phyloP scores from a whole-genome alignment of 2,329 filamentous ascomycete genomes.

The Daldinia sp. region DNA sequence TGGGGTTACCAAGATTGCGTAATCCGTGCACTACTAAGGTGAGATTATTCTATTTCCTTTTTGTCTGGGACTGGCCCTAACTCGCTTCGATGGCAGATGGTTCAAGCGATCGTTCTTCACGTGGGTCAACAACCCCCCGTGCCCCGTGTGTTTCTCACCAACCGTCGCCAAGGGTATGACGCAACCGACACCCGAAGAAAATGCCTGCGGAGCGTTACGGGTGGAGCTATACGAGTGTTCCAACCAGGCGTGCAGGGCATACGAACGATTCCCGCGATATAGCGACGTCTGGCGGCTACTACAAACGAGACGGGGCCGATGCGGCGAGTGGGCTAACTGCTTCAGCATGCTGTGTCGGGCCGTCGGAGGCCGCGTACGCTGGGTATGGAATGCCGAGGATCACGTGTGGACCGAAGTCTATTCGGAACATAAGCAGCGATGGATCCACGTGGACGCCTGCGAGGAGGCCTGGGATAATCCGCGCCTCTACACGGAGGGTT shows the following conservation, averaged over 20 bases:
- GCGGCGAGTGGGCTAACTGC: slow-evolving; percentile 97
- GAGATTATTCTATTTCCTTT: slow-evolving; percentile 46
- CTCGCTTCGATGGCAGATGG: slow-evolving; percentile 67
- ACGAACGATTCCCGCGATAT: slow-evolving; percentile 92
- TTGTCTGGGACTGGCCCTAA: slow-evolving; percentile 7
- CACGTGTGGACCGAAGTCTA: slow-evolving; percentile 99
- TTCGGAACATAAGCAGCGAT: slow-evolving; percentile 89
- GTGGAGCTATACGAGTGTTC: slow-evolving; percentile 94
- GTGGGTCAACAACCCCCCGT: slow-evolving; percentile 95
- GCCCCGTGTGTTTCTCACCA: slow-evolving; percentile 80
- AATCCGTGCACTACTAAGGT: slow-evolving; percentile 85
- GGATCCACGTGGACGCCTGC: slow-evolving; percentile 96
- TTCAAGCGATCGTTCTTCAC: slow-evolving; percentile 95
- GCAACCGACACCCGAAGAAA: slow-evolving; percentile 86
- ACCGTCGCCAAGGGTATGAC: slow-evolving; percentile 86
- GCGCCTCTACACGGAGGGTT: slow-evolving; percentile 89
- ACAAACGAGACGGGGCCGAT: slow-evolving; percentile 84
- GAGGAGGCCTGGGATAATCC: slow-evolving; percentile 97
- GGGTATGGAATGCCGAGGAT: slow-evolving; percentile 98
- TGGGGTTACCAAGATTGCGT: slow-evolving; percentile 99
- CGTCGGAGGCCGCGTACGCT: slow-evolving; percentile 87
- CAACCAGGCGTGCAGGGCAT: slow-evolving; percentile 74
- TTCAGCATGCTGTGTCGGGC: slow-evolving; percentile 98
- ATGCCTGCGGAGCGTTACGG: slow-evolving; percentile 82
- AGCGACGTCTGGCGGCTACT: slow-evolving; percentile 94